Conservation (phyloP, 768 basidiomycete genomes). For the Sistotremastrum suecicum region DNA sequence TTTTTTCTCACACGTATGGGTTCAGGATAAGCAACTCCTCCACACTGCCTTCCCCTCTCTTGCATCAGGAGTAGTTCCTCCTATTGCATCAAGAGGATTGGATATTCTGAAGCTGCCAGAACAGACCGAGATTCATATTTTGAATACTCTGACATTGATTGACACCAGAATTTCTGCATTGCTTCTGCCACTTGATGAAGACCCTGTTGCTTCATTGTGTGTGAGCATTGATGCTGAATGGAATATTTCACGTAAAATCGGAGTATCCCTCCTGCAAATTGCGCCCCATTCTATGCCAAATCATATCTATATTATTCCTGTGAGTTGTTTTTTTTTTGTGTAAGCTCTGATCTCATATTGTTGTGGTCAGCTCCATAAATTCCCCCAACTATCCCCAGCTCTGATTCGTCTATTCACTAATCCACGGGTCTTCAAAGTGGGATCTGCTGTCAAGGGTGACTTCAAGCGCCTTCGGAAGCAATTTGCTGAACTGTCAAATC, state of each 20-base stretch:
- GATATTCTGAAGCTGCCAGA: too few species aligned
- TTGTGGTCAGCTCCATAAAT: neutral
- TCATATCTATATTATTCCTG: constrained; percentile 4
- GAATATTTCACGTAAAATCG: constrained; percentile 7
- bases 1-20: too few species aligned
- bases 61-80: too few species aligned
- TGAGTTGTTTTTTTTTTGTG: neutral
- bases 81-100: too few species aligned
- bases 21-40: constrained; percentile 4
- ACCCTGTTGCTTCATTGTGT: too few species aligned
- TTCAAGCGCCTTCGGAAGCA: constrained; percentile 9
- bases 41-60: constrained; percentile 4
- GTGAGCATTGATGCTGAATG: constrained; percentile 7
- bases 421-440: constrained; percentile 6
- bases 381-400: neutral
- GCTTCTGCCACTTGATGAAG: too few species aligned
- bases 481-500: constrained; percentile 3
- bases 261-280: constrained; percentile 9
- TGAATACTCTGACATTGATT: too few species aligned
- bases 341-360: neutral
- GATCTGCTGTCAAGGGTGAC: constrained; percentile 8
- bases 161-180: too few species aligned
- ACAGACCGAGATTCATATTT: too few species aligned
- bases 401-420: constrained; percentile 1
- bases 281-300: constrained; percentile 5